Percentiles rank a stretch among this genome's conserved stretches.
Evolutionary conservation across 345 rosid species (phyloP).

Genomic region (Acer yangbiense): DNA sequence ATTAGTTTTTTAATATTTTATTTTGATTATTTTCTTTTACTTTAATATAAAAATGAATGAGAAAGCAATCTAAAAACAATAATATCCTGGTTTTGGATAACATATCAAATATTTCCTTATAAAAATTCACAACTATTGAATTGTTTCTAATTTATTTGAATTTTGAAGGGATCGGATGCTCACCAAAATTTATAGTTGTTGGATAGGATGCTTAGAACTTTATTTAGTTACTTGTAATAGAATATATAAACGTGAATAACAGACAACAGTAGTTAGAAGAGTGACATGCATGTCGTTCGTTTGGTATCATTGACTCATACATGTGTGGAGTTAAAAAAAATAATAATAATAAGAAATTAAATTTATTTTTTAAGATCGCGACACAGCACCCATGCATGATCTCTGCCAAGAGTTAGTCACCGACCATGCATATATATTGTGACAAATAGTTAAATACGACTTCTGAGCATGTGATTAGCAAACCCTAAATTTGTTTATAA

Average conservation of each 20-base stretch:
- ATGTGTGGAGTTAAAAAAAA: not conserved
- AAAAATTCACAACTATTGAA: not conserved
- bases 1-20: too few species aligned
- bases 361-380: not conserved
- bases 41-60: too few species aligned
- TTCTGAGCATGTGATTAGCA: not conserved
- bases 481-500: not conserved
- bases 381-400: not conserved
- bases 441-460: not conserved
- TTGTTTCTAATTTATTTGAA: not conserved
- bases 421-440: conserved; percentile 19
- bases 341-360: too few species aligned
- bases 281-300: conserved; percentile 22
- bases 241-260: not conserved
- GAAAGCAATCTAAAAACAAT: too few species aligned
- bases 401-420: conserved; percentile 28
- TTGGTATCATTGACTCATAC: not conserved
- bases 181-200: not conserved
- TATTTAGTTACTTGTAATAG: not conserved
- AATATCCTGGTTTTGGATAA: not conserved
- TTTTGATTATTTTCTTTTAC: too few species aligned
- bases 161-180: too few species aligned
- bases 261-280: conserved; percentile 32
- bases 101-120: not conserved
- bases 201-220: not conserved